Conservation (phyloP, 345 rosid species). For the Eucalyptus leucophloia region DNA sequence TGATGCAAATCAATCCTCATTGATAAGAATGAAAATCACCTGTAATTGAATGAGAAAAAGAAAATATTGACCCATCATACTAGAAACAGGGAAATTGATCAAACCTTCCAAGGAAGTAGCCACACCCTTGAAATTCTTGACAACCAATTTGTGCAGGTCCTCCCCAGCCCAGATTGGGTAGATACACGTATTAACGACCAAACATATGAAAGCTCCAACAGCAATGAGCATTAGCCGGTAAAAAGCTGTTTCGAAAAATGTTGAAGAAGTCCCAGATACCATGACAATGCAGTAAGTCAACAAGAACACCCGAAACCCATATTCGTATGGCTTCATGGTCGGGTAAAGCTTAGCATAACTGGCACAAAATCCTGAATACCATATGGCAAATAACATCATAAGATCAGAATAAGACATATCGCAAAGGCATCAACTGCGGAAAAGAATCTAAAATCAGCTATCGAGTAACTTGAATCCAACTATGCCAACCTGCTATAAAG, state of each 20-base stretch:
- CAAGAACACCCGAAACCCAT: slow-evolving; percentile 79
- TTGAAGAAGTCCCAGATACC: slow-evolving; percentile 56
- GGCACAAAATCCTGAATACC: slow-evolving; percentile 41
- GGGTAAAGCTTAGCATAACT: slow-evolving; percentile 66
- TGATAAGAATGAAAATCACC: neutral
- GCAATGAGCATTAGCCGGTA: slow-evolving; percentile 52
- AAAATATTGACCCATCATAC: neutral
- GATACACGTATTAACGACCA: slow-evolving; percentile 46
- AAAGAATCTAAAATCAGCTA: neutral
- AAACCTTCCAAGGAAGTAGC: slow-evolving; percentile 79
- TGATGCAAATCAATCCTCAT: neutral
- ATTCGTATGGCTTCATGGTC: slow-evolving; percentile 63
- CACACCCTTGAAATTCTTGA: slow-evolving; percentile 57
- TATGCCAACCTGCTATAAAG: slow-evolving; percentile 57
- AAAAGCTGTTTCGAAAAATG: slow-evolving; percentile 39
- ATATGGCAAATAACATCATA: neutral
- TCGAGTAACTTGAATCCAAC: neutral
- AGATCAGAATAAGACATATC: neutral
- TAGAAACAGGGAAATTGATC: neutral
- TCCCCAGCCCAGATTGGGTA: slow-evolving; percentile 89
- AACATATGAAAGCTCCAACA: slow-evolving; percentile 52
- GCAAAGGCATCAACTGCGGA: neutral
- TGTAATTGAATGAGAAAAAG: neutral
- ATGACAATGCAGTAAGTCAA: slow-evolving; percentile 81
- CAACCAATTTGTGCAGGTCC: slow-evolving; percentile 77